Conservation (phyloP, 2,329 filamentous ascomycete species). For the Plectosphaerella sp. region DNA sequence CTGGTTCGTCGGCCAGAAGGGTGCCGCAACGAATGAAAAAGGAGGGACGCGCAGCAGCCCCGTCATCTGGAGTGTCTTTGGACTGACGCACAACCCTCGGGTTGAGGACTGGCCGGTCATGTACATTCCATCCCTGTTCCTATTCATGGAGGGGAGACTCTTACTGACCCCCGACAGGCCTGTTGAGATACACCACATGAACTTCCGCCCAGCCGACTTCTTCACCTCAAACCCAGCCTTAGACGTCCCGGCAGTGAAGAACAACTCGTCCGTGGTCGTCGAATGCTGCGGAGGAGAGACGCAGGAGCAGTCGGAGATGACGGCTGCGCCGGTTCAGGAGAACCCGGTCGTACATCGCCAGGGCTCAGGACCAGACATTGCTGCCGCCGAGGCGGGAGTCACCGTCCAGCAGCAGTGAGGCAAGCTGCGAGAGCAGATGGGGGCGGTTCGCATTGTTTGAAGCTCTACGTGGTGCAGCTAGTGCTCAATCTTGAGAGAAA, state of each 20-base stretch:
- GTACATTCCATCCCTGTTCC: conserved; percentile 25
- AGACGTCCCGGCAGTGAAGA: conserved; percentile 7
- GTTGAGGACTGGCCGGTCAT: conserved; percentile 48
- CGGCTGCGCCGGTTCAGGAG: conserved; percentile 19
- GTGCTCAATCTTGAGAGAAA: conserved; percentile 81
- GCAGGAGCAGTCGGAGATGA: neutral
- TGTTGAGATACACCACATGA: conserved; percentile 41
- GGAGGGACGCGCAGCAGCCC: conserved; percentile 21
- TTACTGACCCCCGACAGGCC: conserved; percentile 26
- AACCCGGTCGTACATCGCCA: conserved; percentile 27
- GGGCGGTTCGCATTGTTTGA: neutral
- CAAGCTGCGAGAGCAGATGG: neutral
- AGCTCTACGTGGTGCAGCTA: conserved; percentile 11
- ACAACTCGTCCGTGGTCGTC: conserved; percentile 36
- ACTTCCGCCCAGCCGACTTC: conserved; percentile 22
- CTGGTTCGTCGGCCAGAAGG: conserved; percentile 32
- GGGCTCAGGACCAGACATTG: conserved; percentile 20
- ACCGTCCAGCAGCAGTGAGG: conserved; percentile 3
- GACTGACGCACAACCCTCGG: conserved; percentile 42
- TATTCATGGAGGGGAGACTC: neutral
- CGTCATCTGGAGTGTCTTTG: conserved; percentile 44
- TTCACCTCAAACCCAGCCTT: neutral
- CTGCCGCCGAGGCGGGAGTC: conserved; percentile 14
- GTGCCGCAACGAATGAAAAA: conserved; percentile 2
- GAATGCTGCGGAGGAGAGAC: conserved; percentile 22